Evolutionary conservation across 176 grass and related monocot genomes (phyloP), one percentile per base, ranked within the genome.

Genomic region (Lolium perenne): DNA sequence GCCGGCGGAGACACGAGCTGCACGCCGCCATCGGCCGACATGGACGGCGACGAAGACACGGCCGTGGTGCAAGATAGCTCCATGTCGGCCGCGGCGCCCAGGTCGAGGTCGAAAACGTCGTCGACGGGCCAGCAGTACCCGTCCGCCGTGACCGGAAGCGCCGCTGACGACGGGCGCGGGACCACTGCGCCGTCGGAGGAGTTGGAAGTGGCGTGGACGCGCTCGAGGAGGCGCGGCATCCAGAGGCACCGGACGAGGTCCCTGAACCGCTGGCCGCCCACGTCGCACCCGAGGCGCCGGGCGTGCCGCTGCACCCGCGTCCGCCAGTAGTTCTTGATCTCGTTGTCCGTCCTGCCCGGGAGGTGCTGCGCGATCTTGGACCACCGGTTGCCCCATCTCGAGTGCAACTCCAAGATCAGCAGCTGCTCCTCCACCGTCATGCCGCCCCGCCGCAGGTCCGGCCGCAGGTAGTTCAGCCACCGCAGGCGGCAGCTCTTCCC

Each of bases 291-390:
- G 38, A 98, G 96, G 20, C 94, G 93, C 76, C 82, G 86, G 16
- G 96, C 93, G 41, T 98, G 96, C 79, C 94, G 95, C 77, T 98
- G 96, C 82, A 98, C 96, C 26, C 96, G 38, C 3, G 96, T 98
- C 51, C 96, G 81, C 96, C 96, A 98, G 85, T 98, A 98, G 76
- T 98, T 98, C 88, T 98, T 98, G 87, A 98, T 98, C 85, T 98
- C 96, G 81, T 98, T 98, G 81, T 98, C 96, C 4, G 96, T 98
- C 48, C 96, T 69, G 1, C 96, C 96, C 0, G 96, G 96, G 21
- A 98, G 74, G 81, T 92, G 88, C 89, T 92, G 90, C 71, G 96
- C 96, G 83, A 98, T 98, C 90, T 98, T 98, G 46, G 93, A 95
- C 96, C 96, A 98, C 38, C 96, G 88, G 74, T 98, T 98, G 17